Base-by-base conservation (phyloP, 441 rosid genomes). In the Biscutella laevigata region DNA sequence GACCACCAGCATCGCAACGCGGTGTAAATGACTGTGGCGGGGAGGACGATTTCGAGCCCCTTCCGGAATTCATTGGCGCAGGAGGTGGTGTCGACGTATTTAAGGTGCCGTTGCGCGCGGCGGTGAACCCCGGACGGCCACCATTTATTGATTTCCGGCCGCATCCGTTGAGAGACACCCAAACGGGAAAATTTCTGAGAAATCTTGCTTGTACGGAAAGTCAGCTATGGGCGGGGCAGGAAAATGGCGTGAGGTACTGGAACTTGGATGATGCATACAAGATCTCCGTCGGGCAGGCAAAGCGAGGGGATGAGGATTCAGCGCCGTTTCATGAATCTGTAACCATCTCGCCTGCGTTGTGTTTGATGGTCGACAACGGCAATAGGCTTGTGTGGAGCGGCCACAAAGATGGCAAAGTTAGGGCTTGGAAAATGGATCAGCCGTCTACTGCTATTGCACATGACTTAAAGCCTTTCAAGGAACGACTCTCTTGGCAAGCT, bases 211-310 rank as follows among this genome's bases (percentile, higher is more conserved):
- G 94, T 34, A 84, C 95, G 6, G 81, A 77, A 21, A 78, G 70
- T 5, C 95, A 92, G 67, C 67, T 92, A 29, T 92, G 99, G 97
- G 97, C 92, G 0, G 97, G 99, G 20, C 92, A 82, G 68, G 99
- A 92, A 69, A 63, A 67, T 35, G 99, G 97, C 26, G 72, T 92
- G 35, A 71, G 95, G 43, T 77, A 70, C 50, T 88, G 99, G 99
- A 79, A 72, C 19, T 45, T 88, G 7, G 82, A 73, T 56, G 75
- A 77, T 9, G 74, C 77, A 7, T 88, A 74, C 36, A n/a, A n/a
- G 88, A 81, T 33, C 9, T 27, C 75, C 0, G 71, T 1, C 0
- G 79, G 82, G 13, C 80, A 85, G 58, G 85, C 68, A 8, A 70
- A 86, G 66, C 75, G 97, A 46, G 97, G 97, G 0, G 99, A 92